Evolutionary conservation across 2,329 filamentous ascomycete species (phyloP).

Genomic region (Byssochlamys sp.): DNA sequence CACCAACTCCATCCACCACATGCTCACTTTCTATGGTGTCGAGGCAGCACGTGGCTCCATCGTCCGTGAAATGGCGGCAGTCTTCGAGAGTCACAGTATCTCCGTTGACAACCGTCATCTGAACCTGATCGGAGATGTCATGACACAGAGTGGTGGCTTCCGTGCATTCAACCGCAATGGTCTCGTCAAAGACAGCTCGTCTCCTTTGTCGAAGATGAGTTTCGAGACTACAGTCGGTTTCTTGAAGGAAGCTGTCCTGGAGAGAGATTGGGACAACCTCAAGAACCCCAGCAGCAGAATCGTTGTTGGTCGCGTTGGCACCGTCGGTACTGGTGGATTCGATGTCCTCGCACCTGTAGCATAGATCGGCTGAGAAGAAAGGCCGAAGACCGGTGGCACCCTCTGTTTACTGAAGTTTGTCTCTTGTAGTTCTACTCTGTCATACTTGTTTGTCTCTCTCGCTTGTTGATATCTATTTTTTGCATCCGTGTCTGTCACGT

Average conservation of each 20-base stretch:
- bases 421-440: constrained; percentile 6
- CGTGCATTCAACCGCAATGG: constrained; percentile 88
- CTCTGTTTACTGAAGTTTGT: constrained; percentile 9
- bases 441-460: not conserved
- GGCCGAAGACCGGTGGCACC: not conserved
- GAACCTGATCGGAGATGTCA: constrained; percentile 91
- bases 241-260: constrained; percentile 80
- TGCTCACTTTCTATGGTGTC: constrained; percentile 79
- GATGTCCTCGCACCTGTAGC: constrained; percentile 60
- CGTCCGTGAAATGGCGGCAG: constrained; percentile 70
- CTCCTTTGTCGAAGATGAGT: constrained; percentile 96
- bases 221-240: constrained; percentile 96
- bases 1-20: constrained; percentile 85
- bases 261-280: constrained; percentile 82
- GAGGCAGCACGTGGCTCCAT: constrained; percentile 85
- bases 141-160: constrained; percentile 89
- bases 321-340: constrained; percentile 81
- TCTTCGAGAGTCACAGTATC: constrained; percentile 88
- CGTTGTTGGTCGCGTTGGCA: constrained; percentile 73
- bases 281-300: constrained; percentile 77
- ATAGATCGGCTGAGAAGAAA: constrained; percentile 15
- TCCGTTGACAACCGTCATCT: constrained; percentile 82
- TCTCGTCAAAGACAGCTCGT: constrained; percentile 65
- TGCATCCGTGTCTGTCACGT: constrained; percentile 14
- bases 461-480: constrained; percentile 1